Evolutionary conservation across 176 grass and related monocot species (phyloP).

Genomic region (Ananas comosus): DNA sequence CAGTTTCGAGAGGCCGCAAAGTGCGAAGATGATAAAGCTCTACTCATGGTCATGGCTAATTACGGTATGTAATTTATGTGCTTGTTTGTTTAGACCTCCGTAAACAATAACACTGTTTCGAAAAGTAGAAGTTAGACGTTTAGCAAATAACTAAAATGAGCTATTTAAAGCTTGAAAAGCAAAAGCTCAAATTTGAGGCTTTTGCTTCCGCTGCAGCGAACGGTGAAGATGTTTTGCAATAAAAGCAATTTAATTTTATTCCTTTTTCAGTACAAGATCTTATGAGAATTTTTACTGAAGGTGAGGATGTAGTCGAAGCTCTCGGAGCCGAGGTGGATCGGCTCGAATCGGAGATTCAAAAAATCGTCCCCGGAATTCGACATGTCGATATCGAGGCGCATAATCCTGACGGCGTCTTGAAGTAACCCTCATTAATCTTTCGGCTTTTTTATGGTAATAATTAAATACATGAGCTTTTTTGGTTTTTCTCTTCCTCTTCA

Average conservation of each 20-base stretch:
- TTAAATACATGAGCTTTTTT: too few species aligned
- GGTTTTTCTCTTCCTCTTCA: too few species aligned
- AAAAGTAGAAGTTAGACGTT: background rate
- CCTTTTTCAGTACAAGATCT: background rate
- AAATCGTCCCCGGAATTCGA: constrained; percentile 79
- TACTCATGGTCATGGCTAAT: constrained; percentile 75
- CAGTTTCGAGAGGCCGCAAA: constrained; percentile 73
- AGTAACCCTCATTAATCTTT: background rate
- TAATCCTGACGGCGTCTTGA: constrained; percentile 53
- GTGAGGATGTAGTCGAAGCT: constrained; percentile 94
- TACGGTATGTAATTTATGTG: constrained; percentile 44
- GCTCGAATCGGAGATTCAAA: constrained; percentile 91
- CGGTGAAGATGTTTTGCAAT: too few species aligned
- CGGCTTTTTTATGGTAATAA: too few species aligned
- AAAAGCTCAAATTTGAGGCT: too few species aligned
- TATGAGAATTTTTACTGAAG: constrained; percentile 22
- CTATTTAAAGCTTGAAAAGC: too few species aligned
- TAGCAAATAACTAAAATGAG: too few species aligned
- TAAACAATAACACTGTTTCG: background rate
- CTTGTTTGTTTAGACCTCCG: too few species aligned
- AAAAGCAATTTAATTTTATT: too few species aligned
- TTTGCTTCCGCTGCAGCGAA: too few species aligned
- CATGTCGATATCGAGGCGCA: constrained; percentile 98
- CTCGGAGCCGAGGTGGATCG: constrained; percentile 86
- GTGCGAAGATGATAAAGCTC: constrained; percentile 49